A percentile compares a stretch with the other conserved stretches of the same genome.
These are phyloP conservation scores for Coleophoma cylindrospora DNA, from an alignment of 2,329 filamentous ascomycete genomes.

Conservation along the genomic window DNA sequence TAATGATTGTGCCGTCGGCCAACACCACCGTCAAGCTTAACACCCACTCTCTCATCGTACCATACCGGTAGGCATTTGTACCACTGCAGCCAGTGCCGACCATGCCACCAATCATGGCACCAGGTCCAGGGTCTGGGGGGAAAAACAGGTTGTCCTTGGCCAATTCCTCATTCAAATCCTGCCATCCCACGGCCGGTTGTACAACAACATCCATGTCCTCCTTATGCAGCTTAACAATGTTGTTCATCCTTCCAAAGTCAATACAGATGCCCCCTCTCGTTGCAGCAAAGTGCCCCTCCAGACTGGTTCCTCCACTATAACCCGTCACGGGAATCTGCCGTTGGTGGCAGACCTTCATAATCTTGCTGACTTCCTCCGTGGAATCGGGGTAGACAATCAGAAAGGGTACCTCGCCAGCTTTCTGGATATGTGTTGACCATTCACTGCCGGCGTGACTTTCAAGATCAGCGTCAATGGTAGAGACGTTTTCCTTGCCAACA, in stretches of 20 bases:
- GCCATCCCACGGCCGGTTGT: conserved; percentile 82
- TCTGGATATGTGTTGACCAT: conserved; percentile 56
- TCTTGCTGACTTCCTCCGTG: conserved; percentile 77
- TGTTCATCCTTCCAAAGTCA: conserved; percentile 82
- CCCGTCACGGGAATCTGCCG: conserved; percentile 79
- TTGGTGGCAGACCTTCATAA: conserved; percentile 84
- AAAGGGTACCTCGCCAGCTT: conserved; percentile 48
- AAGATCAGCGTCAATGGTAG: conserved; percentile 51
- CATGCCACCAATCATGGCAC: conserved; percentile 90
- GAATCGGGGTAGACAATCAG: conserved; percentile 71
- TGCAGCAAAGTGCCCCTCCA: conserved; percentile 84
- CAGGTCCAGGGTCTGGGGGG: conserved; percentile 85
- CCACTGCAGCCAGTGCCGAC: conserved; percentile 69
- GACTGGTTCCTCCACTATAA: conserved; percentile 81
- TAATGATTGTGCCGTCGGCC: conserved; percentile 85
- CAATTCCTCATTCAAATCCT: conserved; percentile 75
- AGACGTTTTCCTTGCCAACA: conserved; percentile 60
- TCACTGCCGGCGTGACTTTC: conserved; percentile 52
- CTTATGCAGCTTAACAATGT: conserved; percentile 71
- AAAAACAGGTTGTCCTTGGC: conserved; percentile 76
- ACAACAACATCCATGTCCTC: conserved; percentile 73
- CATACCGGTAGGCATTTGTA: conserved; percentile 88
- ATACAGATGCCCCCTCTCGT: conserved; percentile 80
- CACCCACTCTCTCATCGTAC: conserved; percentile 95
- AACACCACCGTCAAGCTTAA: conserved; percentile 81